Evolutionary conservation across 345 rosid genomes (phyloP).

Genomic region (Atalantia buxifolia): DNA sequence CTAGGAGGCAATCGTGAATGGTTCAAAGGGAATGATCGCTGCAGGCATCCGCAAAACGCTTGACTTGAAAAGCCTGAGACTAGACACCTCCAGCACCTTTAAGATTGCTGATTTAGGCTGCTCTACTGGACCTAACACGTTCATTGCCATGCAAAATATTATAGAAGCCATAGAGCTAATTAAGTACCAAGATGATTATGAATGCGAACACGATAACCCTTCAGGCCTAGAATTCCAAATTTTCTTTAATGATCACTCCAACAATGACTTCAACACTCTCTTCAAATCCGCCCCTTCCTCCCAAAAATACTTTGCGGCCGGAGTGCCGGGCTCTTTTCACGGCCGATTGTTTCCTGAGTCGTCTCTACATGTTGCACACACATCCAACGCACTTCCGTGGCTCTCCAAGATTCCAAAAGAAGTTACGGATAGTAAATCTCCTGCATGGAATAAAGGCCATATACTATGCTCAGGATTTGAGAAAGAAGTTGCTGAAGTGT

Average conservation of each 20-base stretch:
- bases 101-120: background rate
- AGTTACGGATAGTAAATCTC: background rate
- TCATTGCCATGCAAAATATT: background rate
- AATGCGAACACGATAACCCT: no score
- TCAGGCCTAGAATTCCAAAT: background rate
- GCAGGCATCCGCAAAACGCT: slow-evolving; percentile 15
- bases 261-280: slow-evolving; percentile 21
- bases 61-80: background rate
- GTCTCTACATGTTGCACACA: background rate
- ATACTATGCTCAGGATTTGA: background rate
- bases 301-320: background rate
- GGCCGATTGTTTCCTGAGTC: slow-evolving; percentile 3
- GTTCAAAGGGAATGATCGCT: slow-evolving; percentile 13
- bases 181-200: no score
- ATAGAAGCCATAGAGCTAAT: background rate
- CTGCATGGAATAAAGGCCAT: background rate
- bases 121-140: background rate
- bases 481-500: background rate
- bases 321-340: slow-evolving; percentile 10
- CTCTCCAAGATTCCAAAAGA: background rate
- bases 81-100: background rate
- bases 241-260: slow-evolving; percentile 11
- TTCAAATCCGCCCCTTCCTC: slow-evolving; percentile 1
- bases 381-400: slow-evolving; percentile 1
- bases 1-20: background rate